Percentiles rank a stretch among this genome's conserved stretches.
Evolutionary conservation across 1,139 yeast species (phyloP).

Genomic region (Saccharomycopsis hybrid): DNA sequence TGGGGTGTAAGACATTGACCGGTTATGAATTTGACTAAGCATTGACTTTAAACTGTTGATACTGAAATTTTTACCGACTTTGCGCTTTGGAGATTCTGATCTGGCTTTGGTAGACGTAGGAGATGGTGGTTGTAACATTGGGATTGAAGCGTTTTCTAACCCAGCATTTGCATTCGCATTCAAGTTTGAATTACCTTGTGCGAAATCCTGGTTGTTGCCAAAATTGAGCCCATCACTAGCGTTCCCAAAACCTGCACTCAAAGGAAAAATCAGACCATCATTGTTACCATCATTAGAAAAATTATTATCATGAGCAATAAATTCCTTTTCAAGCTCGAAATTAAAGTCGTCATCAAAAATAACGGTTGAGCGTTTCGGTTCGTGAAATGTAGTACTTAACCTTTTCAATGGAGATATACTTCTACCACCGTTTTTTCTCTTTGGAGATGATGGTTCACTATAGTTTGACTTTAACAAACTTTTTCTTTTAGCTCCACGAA

Average conservation of each 20-base stretch:
- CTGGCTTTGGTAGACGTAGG: too few relatives aligned
- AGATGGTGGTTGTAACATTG: not conserved
- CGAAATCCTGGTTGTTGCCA: too few relatives aligned
- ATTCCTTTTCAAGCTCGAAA: constrained; percentile 6
- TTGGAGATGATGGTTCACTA: constrained; percentile 9
- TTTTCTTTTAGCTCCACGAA: constrained; percentile 12
- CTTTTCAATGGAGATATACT: constrained; percentile 18
- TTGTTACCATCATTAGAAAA: not conserved
- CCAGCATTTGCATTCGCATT: too few relatives aligned
- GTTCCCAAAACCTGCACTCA: not conserved
- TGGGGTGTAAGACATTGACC: constrained; percentile 9
- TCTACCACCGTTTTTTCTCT: constrained; percentile 7
- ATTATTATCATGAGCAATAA: not conserved
- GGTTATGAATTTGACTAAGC: constrained; percentile 10
- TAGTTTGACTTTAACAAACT: constrained; percentile 6
- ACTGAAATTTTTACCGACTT: constrained; percentile 14
- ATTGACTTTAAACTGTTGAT: constrained; percentile 14
- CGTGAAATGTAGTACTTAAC: constrained; percentile 8
- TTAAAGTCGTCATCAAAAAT: constrained; percentile 17
- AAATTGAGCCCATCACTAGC: not conserved
- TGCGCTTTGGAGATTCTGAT: not conserved
- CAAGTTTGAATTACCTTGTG: not conserved
- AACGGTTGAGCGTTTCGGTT: constrained; percentile 15
- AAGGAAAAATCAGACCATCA: not conserved
- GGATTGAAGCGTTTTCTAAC: too few relatives aligned